Conservation (phyloP, 768 basidiomycete species). For the Suillus paluster region DNA sequence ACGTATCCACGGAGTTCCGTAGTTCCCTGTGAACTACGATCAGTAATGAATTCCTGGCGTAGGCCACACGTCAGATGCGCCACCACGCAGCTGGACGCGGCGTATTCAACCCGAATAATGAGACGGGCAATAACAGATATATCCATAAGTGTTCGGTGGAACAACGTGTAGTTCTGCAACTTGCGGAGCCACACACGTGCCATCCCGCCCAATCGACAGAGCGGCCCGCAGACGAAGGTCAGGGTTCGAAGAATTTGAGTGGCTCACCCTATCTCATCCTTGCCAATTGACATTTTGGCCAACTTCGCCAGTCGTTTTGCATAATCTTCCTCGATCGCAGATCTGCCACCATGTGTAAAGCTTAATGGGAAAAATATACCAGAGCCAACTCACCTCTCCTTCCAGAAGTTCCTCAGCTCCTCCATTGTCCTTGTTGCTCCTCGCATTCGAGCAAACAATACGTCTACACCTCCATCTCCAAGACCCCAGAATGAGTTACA, state of each 20-base stretch:
- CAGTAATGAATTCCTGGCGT: slow-evolving; percentile 17
- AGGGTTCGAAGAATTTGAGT: slow-evolving; percentile 21
- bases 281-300: slow-evolving; percentile 74
- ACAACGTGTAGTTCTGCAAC: slow-evolving; percentile 8
- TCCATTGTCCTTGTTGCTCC: slow-evolving; percentile 87
- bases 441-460: slow-evolving; percentile 87
- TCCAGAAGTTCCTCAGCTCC: slow-evolving; percentile 88
- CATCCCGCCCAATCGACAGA: slow-evolving; percentile 7
- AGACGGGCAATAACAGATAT: neutral
- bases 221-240: slow-evolving; percentile 4
- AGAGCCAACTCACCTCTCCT: slow-evolving; percentile 73
- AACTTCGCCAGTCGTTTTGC: slow-evolving; percentile 83
- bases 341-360: slow-evolving; percentile 49
- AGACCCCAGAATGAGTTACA: slow-evolving; percentile 98
- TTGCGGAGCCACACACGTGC: slow-evolving; percentile 1
- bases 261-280: slow-evolving; percentile 91
- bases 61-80: slow-evolving; percentile 3
- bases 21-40: slow-evolving; percentile 62
- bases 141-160: neutral
- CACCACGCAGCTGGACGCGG: neutral
- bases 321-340: slow-evolving; percentile 93
- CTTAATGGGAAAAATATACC: slow-evolving; percentile 3
- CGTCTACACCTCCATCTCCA: slow-evolving; percentile 87
- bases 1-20: slow-evolving; percentile 76
- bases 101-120: neutral